These are phyloP conservation scores for Dichotomopilus funicola DNA, from an alignment of 2,329 filamentous ascomycete genomes.

Conservation along the genomic window DNA sequence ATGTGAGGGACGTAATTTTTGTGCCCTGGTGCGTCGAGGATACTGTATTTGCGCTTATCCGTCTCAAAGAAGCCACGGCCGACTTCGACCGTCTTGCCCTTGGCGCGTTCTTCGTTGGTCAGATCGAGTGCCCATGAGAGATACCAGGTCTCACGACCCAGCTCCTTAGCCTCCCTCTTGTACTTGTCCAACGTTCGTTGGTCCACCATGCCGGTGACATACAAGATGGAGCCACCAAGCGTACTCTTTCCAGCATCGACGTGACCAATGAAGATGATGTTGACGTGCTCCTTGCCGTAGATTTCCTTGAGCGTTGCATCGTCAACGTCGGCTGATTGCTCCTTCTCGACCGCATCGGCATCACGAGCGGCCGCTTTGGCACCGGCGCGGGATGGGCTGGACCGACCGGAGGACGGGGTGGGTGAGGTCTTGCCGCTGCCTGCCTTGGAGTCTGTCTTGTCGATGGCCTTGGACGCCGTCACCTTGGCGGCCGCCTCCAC, in stretches of 20 bases:
- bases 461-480: constrained; percentile 81
- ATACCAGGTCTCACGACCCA: constrained; percentile 97
- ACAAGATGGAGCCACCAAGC: constrained; percentile 86
- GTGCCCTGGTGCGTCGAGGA: constrained; percentile 93
- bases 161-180: constrained; percentile 91
- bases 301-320: constrained; percentile 80
- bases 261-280: constrained; percentile 64
- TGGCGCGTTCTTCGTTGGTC: constrained; percentile 90
- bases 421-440: constrained; percentile 70
- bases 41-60: constrained; percentile 91
- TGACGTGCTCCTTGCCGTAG: constrained; percentile 88
- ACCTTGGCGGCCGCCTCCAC: constrained; percentile 74
- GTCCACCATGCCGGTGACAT: constrained; percentile 97
- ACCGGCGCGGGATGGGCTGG: constrained; percentile 64
- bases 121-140: constrained; percentile 96
- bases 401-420: constrained; percentile 74
- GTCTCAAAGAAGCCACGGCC: constrained; percentile 96
- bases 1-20: constrained; percentile 98
- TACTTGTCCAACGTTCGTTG: constrained; percentile 98
- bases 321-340: constrained; percentile 69
- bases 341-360: constrained; percentile 76
- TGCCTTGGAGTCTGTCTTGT: constrained; percentile 73
- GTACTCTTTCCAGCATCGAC: constrained; percentile 98
- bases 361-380: constrained; percentile 55
- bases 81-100: constrained; percentile 98